These are phyloP conservation scores for Metarhizium guizhouense DNA, from an alignment of 2,329 filamentous ascomycete genomes.

Conservation along the genomic window DNA sequence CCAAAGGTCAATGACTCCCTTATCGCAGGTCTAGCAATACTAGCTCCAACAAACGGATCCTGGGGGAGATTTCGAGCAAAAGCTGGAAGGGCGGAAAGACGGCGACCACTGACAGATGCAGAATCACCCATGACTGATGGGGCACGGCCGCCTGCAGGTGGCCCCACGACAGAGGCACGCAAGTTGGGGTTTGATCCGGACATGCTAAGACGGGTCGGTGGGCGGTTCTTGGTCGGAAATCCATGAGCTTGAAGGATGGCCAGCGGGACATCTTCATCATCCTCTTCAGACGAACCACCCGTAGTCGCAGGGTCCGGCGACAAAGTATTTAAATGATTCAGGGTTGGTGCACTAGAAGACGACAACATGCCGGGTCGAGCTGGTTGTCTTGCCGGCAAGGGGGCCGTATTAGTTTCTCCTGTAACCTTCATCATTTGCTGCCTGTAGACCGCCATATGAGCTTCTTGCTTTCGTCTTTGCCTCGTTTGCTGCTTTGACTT, in stretches of 20 bases:
- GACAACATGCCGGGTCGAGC: slow-evolving; percentile 47
- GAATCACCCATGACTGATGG: slow-evolving; percentile 45
- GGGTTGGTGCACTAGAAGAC: slow-evolving; percentile 54
- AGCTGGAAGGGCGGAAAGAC: slow-evolving; percentile 52
- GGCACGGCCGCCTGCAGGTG: slow-evolving; percentile 39
- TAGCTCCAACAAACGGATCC: slow-evolving; percentile 76
- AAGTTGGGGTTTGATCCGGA: slow-evolving; percentile 66
- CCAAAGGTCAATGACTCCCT: slow-evolving; percentile 68
- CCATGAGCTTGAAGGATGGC: slow-evolving; percentile 83
- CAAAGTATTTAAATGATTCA: slow-evolving; percentile 30
- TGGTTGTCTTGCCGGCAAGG: slow-evolving; percentile 17
- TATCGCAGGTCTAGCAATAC: slow-evolving; percentile 61
- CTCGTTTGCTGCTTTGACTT: slow-evolving; percentile 64
- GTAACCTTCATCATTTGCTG: slow-evolving; percentile 97
- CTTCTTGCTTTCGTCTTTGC: slow-evolving; percentile 80
- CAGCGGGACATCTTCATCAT: slow-evolving; percentile 82
- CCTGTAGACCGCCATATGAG: slow-evolving; percentile 79
- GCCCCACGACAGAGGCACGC: slow-evolving; percentile 40
- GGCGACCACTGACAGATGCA: slow-evolving; percentile 19
- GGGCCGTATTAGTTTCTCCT: slow-evolving; percentile 48
- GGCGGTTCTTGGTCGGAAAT: slow-evolving; percentile 70
- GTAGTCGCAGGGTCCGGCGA: slow-evolving; percentile 31
- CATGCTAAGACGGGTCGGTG: slow-evolving; percentile 57
- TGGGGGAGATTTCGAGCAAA: slow-evolving; percentile 77
- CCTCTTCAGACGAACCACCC: slow-evolving; percentile 66